Base-by-base conservation (phyloP, 805 yeast genomes). In the Maudiozyma bulderi region DNA sequence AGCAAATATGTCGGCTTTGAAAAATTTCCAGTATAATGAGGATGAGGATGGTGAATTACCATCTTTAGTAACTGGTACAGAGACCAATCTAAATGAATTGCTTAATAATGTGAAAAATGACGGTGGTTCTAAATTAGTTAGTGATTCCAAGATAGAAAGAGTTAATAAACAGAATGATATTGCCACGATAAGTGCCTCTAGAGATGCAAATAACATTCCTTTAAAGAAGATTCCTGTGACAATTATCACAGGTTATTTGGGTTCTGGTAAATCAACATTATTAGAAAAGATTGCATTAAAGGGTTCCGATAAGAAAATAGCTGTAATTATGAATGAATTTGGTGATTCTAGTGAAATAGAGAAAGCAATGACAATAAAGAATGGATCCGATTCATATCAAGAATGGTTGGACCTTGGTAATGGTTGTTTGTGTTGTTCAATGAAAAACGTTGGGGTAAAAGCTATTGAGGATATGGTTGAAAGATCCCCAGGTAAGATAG, bases 371-470 rank as follows among this genome's bases (percentile, higher is more conserved):
- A 84, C 95, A 0, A 81, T 91, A 8, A 70, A 74, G 48, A 58
- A 61, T 30, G 65, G 65, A 2, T 77, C 75, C 33, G 69, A 73
- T 3, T 70, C 80, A 2, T 83, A 86, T 46, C 86, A 89, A 58
- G 97, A 93, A 60, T 93, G 99, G 99, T 73, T 93, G 3, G 99
- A 93, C 63, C 71, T 93, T 34, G 98, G 96, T 1, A 93, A 93
- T 61, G 99, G 99, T 1, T 93, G 99, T 65, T 73, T 93, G 39
- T 93, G 99, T 63, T 93, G 99, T 61, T 86, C 98, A 0, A 95
- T 95, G 34, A 89, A 88, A 62, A 97, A 90, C 64, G 85, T 82
- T 49, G 99, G 99, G 5, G 97, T 93, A 1, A 75, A 84, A 40
- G 99, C 99, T 0, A 89, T 93, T 47, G 99, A 93, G 64, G 78